Evolutionary conservation across 495 filamentous ascomycete species (phyloP).

Genomic region (Talaromyces thailandensis): DNA sequence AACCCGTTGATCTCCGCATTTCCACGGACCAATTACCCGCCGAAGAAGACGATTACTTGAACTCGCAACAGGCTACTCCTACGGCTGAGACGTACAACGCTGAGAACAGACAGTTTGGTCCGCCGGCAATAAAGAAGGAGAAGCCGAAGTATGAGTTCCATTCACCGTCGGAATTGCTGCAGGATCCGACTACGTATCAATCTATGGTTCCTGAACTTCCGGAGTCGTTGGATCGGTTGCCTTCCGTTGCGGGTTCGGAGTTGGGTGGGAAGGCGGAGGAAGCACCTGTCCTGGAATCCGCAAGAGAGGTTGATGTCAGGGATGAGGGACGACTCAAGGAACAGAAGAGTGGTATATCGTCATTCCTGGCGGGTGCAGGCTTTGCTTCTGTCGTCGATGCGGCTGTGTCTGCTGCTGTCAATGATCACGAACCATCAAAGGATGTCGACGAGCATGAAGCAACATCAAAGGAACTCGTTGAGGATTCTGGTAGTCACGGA

Average conservation of each 20-base stretch:
- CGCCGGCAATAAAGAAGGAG: conserved; percentile 14
- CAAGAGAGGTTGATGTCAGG: neutral
- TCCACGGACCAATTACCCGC: conserved; percentile 13
- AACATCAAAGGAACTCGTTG: neutral
- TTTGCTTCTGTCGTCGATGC: conserved; percentile 20
- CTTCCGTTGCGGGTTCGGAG: conserved; percentile 29
- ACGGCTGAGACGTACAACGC: conserved; percentile 18
- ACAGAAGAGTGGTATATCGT: neutral
- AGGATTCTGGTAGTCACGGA: neutral
- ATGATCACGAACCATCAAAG: neutral
- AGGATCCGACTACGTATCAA: conserved; percentile 19
- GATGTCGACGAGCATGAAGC: neutral
- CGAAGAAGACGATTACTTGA: conserved; percentile 16
- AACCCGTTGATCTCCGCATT: conserved; percentile 14
- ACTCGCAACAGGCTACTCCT: conserved; percentile 29
- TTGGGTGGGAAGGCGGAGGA: conserved; percentile 13
- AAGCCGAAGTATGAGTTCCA: conserved; percentile 38
- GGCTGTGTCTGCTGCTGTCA: conserved; percentile 18
- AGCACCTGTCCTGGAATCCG: neutral
- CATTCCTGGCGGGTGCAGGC: conserved; percentile 9
- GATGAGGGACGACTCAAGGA: neutral
- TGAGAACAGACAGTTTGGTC: neutral
- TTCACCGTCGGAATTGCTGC: conserved; percentile 35
- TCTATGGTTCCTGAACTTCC: conserved; percentile 15
- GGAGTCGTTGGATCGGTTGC: conserved; percentile 18